phyloP scores from a whole-genome alignment of 805 yeast species.

The Candida namnaoensis region DNA sequence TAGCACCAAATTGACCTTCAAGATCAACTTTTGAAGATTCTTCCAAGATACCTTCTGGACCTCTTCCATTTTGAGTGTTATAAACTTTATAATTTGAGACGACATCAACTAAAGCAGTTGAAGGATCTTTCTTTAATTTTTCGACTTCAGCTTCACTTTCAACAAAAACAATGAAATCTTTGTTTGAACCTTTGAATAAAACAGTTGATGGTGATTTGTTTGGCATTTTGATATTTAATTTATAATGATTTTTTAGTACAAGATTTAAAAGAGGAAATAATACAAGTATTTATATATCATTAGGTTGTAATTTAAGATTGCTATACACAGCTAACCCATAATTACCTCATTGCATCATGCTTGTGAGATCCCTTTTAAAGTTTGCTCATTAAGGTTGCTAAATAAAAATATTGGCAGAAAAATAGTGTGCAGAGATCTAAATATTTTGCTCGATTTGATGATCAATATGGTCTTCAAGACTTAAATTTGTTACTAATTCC shows the following conservation, averaged over 20 bases:
- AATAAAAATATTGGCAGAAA: too few relatives aligned
- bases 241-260: too few relatives aligned
- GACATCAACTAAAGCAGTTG: conserved; percentile 48
- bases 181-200: conserved; percentile 55
- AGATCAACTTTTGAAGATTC: conserved; percentile 63
- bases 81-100: conserved; percentile 62
- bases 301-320: too few relatives aligned
- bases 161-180: conserved; percentile 60
- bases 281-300: too few relatives aligned
- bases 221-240: neutral
- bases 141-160: conserved; percentile 42
- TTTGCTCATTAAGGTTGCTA: too few relatives aligned
- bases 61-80: conserved; percentile 48
- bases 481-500: conserved; percentile 18
- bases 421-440: too few relatives aligned
- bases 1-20: conserved; percentile 60
- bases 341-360: too few relatives aligned
- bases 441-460: neutral
- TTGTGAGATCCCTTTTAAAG: too few relatives aligned
- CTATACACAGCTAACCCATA: too few relatives aligned
- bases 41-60: conserved; percentile 63
- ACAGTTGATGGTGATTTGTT: conserved; percentile 29
- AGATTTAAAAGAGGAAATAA: too few relatives aligned
- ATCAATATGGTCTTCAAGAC: conserved; percentile 13
- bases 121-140: conserved; percentile 40